These are phyloP conservation scores for Phytopythium vexans DNA, from an alignment of 352 stramenopile species.

Conservation along the genomic window DNA sequence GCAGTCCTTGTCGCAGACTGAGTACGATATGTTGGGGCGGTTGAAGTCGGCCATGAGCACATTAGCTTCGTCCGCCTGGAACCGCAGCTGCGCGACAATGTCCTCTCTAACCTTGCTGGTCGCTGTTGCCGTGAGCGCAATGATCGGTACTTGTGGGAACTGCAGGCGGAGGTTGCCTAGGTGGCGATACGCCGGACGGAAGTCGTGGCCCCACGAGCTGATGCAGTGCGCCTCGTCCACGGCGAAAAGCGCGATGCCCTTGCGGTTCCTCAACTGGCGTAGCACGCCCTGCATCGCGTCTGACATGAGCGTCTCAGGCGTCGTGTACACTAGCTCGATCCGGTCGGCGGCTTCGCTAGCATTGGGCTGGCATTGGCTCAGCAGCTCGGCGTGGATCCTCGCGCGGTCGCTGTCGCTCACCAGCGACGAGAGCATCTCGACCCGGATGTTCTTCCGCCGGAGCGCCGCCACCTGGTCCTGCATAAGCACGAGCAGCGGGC, in stretches of 20 bases:
- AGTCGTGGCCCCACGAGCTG: conserved; percentile 90
- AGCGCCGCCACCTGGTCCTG: conserved; percentile 84
- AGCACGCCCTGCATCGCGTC: conserved; percentile 48
- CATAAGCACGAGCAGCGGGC: conserved; percentile 87
- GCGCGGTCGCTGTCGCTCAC: conserved; percentile 26
- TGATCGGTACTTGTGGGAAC: conserved; percentile 45
- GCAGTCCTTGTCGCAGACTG: conserved; percentile 42
- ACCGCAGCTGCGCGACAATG: conserved; percentile 41
- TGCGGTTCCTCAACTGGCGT: conserved; percentile 16
- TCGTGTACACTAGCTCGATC: conserved; percentile 84
- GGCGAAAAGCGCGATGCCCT: conserved; percentile 49
- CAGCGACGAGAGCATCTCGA: conserved; percentile 58
- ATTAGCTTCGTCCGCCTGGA: conserved; percentile 24
- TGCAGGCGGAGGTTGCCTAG: conserved; percentile 32
- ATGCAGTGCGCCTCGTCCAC: conserved; percentile 93
- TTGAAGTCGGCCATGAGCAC: conserved; percentile 58
- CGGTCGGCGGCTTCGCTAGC: background rate
- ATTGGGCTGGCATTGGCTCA: conserved; percentile 9
- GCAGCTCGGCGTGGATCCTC: conserved; percentile 23
- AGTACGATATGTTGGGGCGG: conserved; percentile 56
- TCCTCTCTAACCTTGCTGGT: conserved; percentile 59
- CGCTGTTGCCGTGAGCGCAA: conserved; percentile 91
- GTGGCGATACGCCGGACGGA: conserved; percentile 68
- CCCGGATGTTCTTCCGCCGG: conserved; percentile 29
- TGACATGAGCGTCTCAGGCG: conserved; percentile 76